Evolutionary conservation across 495 filamentous ascomycete species (phyloP).

Genomic region (Acidiella bohemica): DNA sequence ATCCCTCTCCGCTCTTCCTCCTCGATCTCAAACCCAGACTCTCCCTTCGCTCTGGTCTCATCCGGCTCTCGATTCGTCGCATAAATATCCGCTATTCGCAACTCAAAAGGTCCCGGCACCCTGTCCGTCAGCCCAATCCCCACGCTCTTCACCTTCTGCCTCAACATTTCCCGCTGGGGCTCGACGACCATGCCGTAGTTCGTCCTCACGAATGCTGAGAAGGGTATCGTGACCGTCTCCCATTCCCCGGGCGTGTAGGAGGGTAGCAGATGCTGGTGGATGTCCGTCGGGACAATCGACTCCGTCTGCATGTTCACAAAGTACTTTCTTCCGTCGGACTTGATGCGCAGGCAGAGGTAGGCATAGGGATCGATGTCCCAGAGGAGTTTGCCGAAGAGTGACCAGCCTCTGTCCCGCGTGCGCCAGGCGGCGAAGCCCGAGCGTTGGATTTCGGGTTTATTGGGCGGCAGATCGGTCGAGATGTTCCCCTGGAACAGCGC

Average conservation of each 20-base stretch:
- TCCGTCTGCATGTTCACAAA: constrained; percentile 95
- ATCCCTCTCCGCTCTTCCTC: constrained; percentile 8
- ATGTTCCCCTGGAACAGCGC: constrained; percentile 77
- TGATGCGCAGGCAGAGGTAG: constrained; percentile 80
- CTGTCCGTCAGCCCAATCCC: constrained; percentile 84
- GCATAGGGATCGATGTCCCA: constrained; percentile 84
- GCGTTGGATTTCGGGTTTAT: constrained; percentile 53
- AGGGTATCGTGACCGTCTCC: constrained; percentile 84
- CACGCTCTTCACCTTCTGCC: constrained; percentile 68
- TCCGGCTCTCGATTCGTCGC: constrained; percentile 47
- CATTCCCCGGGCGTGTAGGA: constrained; percentile 68
- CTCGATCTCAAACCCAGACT: constrained; percentile 13
- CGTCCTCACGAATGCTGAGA: constrained; percentile 86
- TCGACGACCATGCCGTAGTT: constrained; percentile 83
- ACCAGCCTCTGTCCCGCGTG: constrained; percentile 35
- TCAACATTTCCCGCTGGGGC: constrained; percentile 75
- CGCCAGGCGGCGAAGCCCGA: constrained; percentile 86
- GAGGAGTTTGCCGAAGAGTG: constrained; percentile 64
- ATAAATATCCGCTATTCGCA: constrained; percentile 77
- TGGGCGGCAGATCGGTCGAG: constrained; percentile 66
- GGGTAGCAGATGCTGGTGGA: constrained; percentile 90
- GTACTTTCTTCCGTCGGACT: constrained; percentile 82
- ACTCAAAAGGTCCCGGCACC: constrained; percentile 70
- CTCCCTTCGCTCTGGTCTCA: constrained; percentile 16
- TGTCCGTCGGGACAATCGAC: constrained; percentile 75